These are phyloP conservation scores for Schizochytrium sp. DNA, from an alignment of 108 stramenopile genomes.

Conservation along the genomic window DNA sequence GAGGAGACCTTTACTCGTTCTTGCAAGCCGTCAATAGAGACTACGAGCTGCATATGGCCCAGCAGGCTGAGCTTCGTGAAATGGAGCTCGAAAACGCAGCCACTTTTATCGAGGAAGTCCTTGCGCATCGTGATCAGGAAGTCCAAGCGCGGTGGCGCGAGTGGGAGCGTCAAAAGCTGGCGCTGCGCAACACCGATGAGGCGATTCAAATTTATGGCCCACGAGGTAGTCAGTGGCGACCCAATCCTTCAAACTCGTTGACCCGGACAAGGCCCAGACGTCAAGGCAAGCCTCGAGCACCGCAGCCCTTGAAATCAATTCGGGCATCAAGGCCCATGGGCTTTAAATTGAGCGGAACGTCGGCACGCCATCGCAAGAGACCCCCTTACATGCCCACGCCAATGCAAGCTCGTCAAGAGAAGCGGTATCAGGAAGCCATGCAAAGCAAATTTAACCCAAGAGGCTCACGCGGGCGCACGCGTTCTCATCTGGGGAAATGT, in stretches of 20 bases:
- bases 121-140: neutral
- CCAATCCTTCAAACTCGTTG: neutral
- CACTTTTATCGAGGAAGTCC: neutral
- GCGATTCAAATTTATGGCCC: neutral
- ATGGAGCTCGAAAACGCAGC: neutral
- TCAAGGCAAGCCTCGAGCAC: no score
- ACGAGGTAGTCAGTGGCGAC: neutral
- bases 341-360: no score
- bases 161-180: neutral
- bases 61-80: neutral
- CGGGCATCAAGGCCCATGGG: no score
- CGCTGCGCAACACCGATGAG: neutral
- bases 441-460: neutral
- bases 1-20: neutral
- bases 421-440: neutral
- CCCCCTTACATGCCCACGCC: neutral
- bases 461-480: neutral
- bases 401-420: neutral
- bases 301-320: no score
- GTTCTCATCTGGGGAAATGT: neutral
- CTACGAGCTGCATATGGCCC: constrained; percentile 16
- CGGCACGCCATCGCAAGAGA: no score
- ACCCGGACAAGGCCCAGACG: no score
- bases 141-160: neutral
- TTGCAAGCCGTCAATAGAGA: neutral